Evolutionary conservation across 306 rosid species (phyloP).

Genomic region (Aeschynomene evenia): DNA sequence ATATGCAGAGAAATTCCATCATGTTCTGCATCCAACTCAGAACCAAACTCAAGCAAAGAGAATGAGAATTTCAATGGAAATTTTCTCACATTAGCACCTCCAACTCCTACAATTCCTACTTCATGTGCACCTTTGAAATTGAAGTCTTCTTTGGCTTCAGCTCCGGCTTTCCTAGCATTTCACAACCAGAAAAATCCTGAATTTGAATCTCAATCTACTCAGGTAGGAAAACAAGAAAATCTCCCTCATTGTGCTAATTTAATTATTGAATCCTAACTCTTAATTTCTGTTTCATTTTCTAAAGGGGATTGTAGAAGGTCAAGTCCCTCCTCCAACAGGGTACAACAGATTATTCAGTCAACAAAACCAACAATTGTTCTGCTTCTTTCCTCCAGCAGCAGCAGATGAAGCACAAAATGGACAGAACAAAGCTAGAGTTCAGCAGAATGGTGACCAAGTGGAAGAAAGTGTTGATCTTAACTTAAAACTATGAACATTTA

Average conservation of each 20-base stretch:
- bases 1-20: conserved; percentile 54
- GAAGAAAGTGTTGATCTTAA: conserved; percentile 65
- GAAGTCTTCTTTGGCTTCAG: conserved; percentile 31
- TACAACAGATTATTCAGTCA: conserved; percentile 37
- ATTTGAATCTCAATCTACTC: conserved; percentile 33
- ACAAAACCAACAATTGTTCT: conserved; percentile 43
- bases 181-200: conserved; percentile 35
- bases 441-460: conserved; percentile 42
- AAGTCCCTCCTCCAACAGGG: conserved; percentile 26
- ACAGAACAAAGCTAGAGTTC: conserved; percentile 30
- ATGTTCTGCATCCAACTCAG: conserved; percentile 42
- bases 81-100: conserved; percentile 65
- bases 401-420: conserved; percentile 39
- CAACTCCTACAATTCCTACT: conserved; percentile 24
- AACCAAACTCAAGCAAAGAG: conserved; percentile 44
- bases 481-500: conserved; percentile 61
- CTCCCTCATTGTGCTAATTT: not conserved
- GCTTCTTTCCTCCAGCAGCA: conserved; percentile 53
- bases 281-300: conserved; percentile 20
- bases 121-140: conserved; percentile 39
- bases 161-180: conserved; percentile 32
- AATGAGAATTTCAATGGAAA: conserved; percentile 40
- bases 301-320: conserved; percentile 48
- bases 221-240: conserved; percentile 39
- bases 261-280: conserved; percentile 19